A percentile compares a stretch with the other conserved stretches of the same genome.
phyloP scores from a whole-genome alignment of 805 yeast species.

The Scheffersomyces stipitis region DNA sequence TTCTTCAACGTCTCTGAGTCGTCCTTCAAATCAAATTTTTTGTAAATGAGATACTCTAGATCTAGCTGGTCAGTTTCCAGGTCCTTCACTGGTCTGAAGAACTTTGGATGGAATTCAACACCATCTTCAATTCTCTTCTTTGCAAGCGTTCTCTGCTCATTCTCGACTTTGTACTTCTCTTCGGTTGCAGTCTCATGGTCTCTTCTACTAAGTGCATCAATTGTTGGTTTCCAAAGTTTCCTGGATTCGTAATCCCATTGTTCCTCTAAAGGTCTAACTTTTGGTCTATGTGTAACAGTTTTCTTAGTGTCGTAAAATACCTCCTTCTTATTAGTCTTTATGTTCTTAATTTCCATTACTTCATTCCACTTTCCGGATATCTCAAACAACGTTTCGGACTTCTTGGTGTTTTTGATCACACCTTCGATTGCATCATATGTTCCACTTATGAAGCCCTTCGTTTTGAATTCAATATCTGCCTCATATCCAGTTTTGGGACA shows the following conservation, averaged over 20 bases:
- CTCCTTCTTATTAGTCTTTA: conserved; percentile 48
- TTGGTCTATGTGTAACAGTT: conserved; percentile 57
- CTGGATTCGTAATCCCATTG: conserved; percentile 84
- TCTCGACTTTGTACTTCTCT: conserved; percentile 85
- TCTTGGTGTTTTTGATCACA: conserved; percentile 45
- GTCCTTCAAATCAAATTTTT: conserved; percentile 49
- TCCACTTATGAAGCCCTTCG: conserved; percentile 92
- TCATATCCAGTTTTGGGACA: conserved; percentile 58
- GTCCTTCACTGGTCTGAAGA: conserved; percentile 54
- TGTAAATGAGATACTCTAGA: conserved; percentile 67
- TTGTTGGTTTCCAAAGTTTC: conserved; percentile 78
- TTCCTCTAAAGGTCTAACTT: conserved; percentile 72
- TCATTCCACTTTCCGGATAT: conserved; percentile 94
- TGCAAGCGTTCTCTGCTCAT: conserved; percentile 75
- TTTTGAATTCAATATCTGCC: conserved; percentile 89
- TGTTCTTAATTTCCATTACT: conserved; percentile 60
- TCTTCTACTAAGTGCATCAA: conserved; percentile 74
- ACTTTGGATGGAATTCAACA: conserved; percentile 74
- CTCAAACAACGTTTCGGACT: conserved; percentile 58
- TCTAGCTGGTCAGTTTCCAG: conserved; percentile 28
- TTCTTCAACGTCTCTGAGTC: conserved; percentile 53
- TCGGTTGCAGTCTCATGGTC: conserved; percentile 84
- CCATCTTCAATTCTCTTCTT: conserved; percentile 76
- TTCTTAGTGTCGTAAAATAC: conserved; percentile 46
- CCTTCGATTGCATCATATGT: conserved; percentile 90